phyloP scores from a whole-genome alignment of 2,329 filamentous ascomycete species.

The Apiospora malaysiana region DNA sequence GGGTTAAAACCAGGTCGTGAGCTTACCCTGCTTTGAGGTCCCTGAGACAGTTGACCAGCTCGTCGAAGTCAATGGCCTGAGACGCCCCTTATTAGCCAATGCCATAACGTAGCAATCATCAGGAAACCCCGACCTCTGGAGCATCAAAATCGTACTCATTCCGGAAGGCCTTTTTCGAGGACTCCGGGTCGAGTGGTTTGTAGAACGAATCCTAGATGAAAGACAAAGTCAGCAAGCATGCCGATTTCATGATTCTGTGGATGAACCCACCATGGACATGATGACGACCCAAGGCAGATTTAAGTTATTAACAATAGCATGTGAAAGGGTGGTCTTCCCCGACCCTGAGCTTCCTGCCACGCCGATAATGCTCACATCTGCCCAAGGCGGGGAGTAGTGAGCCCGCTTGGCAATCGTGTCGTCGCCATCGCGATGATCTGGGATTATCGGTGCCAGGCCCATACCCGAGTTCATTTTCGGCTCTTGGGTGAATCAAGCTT shows the following conservation, averaged over 20 bases:
- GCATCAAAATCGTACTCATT: slow-evolving; percentile 98
- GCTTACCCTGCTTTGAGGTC: slow-evolving; percentile 90
- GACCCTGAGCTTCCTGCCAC: slow-evolving; percentile 95
- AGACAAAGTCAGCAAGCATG: slow-evolving; percentile 28
- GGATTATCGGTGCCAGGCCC: slow-evolving; percentile 35
- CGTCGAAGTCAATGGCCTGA: slow-evolving; percentile 89
- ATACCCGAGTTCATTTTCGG: slow-evolving; percentile 37
- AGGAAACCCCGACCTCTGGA: slow-evolving; percentile 63
- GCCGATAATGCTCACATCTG: slow-evolving; percentile 93
- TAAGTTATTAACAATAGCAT: slow-evolving; percentile 87
- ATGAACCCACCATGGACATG: slow-evolving; percentile 78
- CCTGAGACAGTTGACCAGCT: slow-evolving; percentile 76
- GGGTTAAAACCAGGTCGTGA: slow-evolving; percentile 20
- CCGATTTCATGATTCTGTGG: slow-evolving; percentile 19
- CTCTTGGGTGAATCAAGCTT: background rate
- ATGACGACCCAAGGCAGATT: slow-evolving; percentile 98
- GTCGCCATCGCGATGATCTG: slow-evolving; percentile 39
- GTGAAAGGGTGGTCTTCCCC: slow-evolving; percentile 90
- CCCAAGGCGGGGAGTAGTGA: slow-evolving; percentile 94
- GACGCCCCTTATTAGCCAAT: slow-evolving; percentile 31
- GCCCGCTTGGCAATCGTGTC: slow-evolving; percentile 62
- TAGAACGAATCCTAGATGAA: slow-evolving; percentile 89
- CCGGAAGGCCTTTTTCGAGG: slow-evolving; percentile 79
- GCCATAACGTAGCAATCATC: slow-evolving; percentile 20
- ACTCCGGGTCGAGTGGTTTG: slow-evolving; percentile 81